Conservation (phyloP, 1,284 basidiomycete species). For the Gymnopus androsaceus region DNA sequence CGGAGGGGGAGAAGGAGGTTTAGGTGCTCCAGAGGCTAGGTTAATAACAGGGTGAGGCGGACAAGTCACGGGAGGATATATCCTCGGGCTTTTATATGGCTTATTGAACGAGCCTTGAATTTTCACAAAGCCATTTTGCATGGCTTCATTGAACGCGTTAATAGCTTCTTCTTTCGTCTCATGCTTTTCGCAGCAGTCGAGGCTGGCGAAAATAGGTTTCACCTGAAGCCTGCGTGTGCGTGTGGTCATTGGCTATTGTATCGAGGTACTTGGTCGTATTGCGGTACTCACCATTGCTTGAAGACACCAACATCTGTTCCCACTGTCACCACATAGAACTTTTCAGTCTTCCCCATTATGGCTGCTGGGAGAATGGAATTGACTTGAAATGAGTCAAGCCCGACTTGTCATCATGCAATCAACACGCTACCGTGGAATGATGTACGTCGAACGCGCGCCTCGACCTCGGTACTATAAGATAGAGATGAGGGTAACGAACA, state of each 20-base stretch:
- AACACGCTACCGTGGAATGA: slow-evolving; percentile 8
- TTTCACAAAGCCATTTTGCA: slow-evolving; percentile 4
- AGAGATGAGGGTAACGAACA: too few relatives aligned
- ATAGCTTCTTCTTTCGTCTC: slow-evolving; percentile 42
- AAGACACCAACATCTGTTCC: slow-evolving; percentile 50
- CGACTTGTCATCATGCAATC: not conserved
- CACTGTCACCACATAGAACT: slow-evolving; percentile 48
- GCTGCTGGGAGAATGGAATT: not conserved
- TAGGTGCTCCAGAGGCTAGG: not conserved
- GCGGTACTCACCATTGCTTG: slow-evolving; percentile 41
- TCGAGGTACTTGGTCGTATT: slow-evolving; percentile 15
- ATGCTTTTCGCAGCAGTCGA: slow-evolving; percentile 44
- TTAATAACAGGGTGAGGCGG: not conserved
- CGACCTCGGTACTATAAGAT: too few relatives aligned
- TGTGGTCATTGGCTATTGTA: slow-evolving; percentile 7
- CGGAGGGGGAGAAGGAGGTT: not conserved
- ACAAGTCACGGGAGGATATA: not conserved
- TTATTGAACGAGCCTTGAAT: not conserved
- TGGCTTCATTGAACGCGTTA: slow-evolving; percentile 38
- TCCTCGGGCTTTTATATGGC: slow-evolving; percentile 1
- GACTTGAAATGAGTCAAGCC: not conserved
- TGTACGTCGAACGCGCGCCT: too few relatives aligned
- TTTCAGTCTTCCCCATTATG: slow-evolving; percentile 34
- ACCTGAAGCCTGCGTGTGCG: slow-evolving; percentile 3
- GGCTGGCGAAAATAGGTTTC: not conserved